Base-by-base conservation (phyloP, 2,329 filamentous ascomycete genomes). In the Calonectria pseudoreteaudii region DNA sequence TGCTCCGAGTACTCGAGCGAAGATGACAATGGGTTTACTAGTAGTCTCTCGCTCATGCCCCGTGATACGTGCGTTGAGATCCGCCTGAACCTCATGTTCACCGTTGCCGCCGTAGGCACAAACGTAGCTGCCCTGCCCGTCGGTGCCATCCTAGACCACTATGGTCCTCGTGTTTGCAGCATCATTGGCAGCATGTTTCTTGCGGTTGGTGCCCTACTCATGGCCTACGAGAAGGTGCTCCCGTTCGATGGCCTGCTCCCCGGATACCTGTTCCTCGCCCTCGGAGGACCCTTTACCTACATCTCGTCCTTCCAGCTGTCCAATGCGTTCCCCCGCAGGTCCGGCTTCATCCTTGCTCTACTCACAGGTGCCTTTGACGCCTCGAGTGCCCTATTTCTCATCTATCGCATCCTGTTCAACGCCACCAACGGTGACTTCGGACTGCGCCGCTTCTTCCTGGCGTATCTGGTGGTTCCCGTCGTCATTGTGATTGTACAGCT, bases 51-150 rank as follows among this genome's bases (percentile, higher is more conserved):
- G 66, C 80, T 77, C 20, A 73, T 79, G 28, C 68, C 75, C 4
- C 72, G 72, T 26, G 77, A 80, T 83, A n/a, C 90, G 84, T 81
- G 85, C 88, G 72, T 90, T 53, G 82, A 84, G 72, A 90, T 92
- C 68, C 89, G 88, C 73, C 89, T 98, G 71, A 98, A 98, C 83
- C 87, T 98, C 77, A 98, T 98, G 94, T 98, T 98, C 87, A 97
- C 95, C 8, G 90, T 95, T 50, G 95, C 95, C 16, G 95, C 95
- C 18, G 95, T 98, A 13, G 94, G 91, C 9, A 97, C 95, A 49
- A 98, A 98, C 80, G 93, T 98, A 16, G 94, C 92, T 50, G 95
- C 96, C 16, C 88, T 98, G 9, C 94, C 95, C 2, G 92, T 98
- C 14, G 96, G 96, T 58, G 94, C 94, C 3, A 93, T 98, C 56